A percentile compares a stretch with the other conserved stretches of the same genome.
Evolutionary conservation across 257 asterid genomes (phyloP).

Genomic region (Solanum ossicruentum): DNA sequence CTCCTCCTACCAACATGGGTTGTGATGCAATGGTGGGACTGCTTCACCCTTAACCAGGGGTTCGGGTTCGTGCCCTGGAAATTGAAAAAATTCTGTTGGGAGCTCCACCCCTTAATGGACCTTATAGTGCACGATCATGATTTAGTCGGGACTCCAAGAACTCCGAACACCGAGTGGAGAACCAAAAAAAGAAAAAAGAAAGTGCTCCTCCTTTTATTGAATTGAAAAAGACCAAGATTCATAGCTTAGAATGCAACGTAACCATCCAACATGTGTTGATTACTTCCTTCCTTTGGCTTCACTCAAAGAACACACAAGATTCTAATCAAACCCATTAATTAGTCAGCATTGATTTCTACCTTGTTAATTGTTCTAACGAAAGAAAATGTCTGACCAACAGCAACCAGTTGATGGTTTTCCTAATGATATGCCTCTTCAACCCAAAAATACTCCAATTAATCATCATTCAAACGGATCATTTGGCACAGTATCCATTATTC

Average conservation of each 20-base stretch:
- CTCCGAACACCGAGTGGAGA: too few species aligned
- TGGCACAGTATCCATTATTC: background rate
- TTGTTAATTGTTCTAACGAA: background rate
- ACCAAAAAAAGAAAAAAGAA: too few species aligned
- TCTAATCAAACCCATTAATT: background rate
- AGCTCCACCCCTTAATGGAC: too few species aligned
- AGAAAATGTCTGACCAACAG: background rate
- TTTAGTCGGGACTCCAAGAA: too few species aligned
- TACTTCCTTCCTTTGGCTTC: background rate
- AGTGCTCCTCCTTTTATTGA: too few species aligned
- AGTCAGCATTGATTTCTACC: background rate
- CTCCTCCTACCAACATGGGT: too few species aligned
- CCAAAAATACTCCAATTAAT: background rate
- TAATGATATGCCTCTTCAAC: background rate
- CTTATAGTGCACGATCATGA: too few species aligned
- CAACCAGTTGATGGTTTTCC: background rate
- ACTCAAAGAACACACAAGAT: background rate
- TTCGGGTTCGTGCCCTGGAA: too few species aligned
- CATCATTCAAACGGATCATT: background rate
- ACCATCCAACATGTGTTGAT: background rate
- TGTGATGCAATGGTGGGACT: too few species aligned
- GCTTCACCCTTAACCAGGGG: too few species aligned
- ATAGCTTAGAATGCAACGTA: background rate
- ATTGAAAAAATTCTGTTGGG: too few species aligned
- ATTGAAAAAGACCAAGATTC: background rate